Conservation (phyloP, 805 yeast genomes). For the Starmera amethionina region DNA sequence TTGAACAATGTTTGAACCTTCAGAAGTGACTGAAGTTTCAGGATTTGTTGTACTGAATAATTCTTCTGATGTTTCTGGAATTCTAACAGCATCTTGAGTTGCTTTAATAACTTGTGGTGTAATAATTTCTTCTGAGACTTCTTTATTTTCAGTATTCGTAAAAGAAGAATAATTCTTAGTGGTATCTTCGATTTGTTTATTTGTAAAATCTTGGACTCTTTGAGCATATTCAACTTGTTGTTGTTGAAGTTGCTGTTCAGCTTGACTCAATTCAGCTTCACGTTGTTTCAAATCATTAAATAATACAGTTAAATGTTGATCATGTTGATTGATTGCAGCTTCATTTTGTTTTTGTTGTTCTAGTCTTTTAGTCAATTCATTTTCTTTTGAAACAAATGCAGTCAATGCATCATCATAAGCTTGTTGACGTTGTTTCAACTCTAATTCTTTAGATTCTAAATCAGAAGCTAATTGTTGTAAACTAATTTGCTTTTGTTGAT, state of each 20-base stretch:
- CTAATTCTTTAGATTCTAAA: slow-evolving; percentile 28
- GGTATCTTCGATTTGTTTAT: slow-evolving; percentile 27
- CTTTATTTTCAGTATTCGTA: slow-evolving; percentile 18
- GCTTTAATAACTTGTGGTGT: slow-evolving; percentile 20
- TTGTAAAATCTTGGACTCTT: slow-evolving; percentile 28
- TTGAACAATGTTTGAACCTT: slow-evolving; percentile 18
- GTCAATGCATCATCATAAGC: slow-evolving; percentile 8
- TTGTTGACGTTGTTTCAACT: slow-evolving; percentile 21
- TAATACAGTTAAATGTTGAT: slow-evolving; percentile 23
- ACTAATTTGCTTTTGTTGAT: slow-evolving; percentile 25
- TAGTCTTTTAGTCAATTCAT: slow-evolving; percentile 23
- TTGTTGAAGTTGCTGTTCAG: slow-evolving; percentile 29
- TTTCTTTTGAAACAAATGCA: slow-evolving; percentile 11
- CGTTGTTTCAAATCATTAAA: slow-evolving; percentile 25
- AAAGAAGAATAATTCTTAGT: slow-evolving; percentile 10
- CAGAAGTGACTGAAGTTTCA: slow-evolving; percentile 10
- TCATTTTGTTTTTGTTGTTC: slow-evolving; percentile 27
- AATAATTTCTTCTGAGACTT: slow-evolving; percentile 14
- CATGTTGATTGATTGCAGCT: slow-evolving; percentile 25
- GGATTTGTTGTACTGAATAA: too few relatives aligned
- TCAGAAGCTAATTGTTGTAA: slow-evolving; percentile 19
- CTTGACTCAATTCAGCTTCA: slow-evolving; percentile 26
- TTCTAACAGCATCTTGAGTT: background rate
- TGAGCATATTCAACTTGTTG: slow-evolving; percentile 28
- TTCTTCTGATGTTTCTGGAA: too few relatives aligned